phyloP scores from a whole-genome alignment of 305 asterid species.

The Ilex paraguariensis region DNA sequence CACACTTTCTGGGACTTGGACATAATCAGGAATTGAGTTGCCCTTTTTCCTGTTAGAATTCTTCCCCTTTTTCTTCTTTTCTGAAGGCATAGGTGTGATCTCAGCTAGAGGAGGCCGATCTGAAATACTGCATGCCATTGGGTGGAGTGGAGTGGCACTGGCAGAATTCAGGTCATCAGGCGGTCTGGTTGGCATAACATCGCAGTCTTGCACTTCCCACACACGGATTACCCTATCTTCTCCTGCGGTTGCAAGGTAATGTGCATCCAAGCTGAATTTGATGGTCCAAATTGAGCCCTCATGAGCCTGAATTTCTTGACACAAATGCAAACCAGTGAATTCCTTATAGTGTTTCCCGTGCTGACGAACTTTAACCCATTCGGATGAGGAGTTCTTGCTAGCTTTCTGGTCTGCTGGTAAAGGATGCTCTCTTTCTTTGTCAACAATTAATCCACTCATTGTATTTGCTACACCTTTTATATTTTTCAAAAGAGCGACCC shows the following conservation, averaged over 20 bases:
- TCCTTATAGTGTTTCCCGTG: constrained; percentile 77
- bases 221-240: constrained; percentile 77
- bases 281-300: constrained; percentile 80
- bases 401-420: constrained; percentile 21
- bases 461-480: constrained; percentile 51
- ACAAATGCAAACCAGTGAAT: constrained; percentile 70
- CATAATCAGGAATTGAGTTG: constrained; percentile 63
- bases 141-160: constrained; percentile 51
- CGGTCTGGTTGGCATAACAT: constrained; percentile 37
- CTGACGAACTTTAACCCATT: constrained; percentile 74
- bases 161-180: constrained; percentile 30
- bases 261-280: constrained; percentile 61
- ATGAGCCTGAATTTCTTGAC: constrained; percentile 88
- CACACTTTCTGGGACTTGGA: constrained; percentile 67
- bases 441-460: constrained; percentile 33
- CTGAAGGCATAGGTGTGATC: constrained; percentile 39
- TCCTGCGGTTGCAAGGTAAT: constrained; percentile 77
- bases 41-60: constrained; percentile 41
- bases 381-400: constrained; percentile 34
- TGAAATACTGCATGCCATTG: constrained; percentile 39
- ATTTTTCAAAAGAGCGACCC: constrained; percentile 71
- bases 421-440: constrained; percentile 41
- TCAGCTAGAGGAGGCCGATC: constrained; percentile 62
- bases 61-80: constrained; percentile 48
- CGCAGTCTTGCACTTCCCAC: constrained; percentile 96